These are phyloP conservation scores for Ajuga reptans DNA, from an alignment of 305 asterid genomes.

Conservation along the genomic window DNA sequence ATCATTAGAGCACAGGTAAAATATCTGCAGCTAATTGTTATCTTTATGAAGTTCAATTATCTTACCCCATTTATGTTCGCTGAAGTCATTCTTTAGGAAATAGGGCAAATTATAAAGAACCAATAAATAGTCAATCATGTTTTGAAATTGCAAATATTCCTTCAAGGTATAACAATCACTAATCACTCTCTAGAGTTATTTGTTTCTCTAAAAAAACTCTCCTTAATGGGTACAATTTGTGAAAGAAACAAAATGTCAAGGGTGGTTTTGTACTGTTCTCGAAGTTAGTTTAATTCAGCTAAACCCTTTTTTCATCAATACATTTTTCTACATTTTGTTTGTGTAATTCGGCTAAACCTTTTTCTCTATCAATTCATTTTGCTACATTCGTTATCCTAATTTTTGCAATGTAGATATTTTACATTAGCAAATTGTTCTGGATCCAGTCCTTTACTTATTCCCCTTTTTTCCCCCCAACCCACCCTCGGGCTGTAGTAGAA, in stretches of 20 bases:
- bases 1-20: constrained; percentile 86
- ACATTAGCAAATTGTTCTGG: not conserved
- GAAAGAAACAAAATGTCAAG: not conserved
- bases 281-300: too few species aligned
- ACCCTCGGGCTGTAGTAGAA: not conserved
- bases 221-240: not conserved
- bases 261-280: not conserved
- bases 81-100: not conserved
- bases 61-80: not conserved
- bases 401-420: not conserved
- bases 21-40: not conserved
- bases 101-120: not conserved
- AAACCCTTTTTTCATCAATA: not conserved
- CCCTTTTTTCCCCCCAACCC: not conserved
- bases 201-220: not conserved
- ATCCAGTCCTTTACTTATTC: not conserved
- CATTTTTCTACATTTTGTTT: not conserved
- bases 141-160: not conserved
- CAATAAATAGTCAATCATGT: not conserved
- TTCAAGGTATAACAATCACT: not conserved
- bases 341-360: too few species aligned
- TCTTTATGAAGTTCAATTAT: not conserved
- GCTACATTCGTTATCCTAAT: not conserved
- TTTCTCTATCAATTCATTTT: not conserved
- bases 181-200: not conserved